These are phyloP conservation scores for Tuber umbilicatum DNA, from an alignment of 495 filamentous ascomycete species.

Conservation along the genomic window DNA sequence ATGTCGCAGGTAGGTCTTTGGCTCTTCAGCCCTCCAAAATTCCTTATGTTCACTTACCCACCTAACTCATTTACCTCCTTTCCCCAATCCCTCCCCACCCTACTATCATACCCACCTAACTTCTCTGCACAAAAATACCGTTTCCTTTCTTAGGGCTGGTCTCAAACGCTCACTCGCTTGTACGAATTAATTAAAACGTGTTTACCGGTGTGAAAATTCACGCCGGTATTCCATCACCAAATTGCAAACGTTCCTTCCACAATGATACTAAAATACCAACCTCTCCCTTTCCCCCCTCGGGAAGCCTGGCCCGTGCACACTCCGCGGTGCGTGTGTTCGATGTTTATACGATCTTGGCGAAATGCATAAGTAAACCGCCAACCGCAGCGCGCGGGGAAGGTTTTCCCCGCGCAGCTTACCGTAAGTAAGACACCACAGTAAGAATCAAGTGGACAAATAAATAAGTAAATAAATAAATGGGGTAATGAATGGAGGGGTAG, in stretches of 20 bases:
- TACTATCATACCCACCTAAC: background rate
- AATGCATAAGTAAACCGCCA: background rate
- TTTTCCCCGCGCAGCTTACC: background rate
- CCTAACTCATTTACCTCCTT: background rate
- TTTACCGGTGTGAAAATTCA: background rate
- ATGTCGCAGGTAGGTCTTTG: background rate
- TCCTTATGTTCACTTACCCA: background rate
- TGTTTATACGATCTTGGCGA: slow-evolving; percentile 1
- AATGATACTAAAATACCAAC: background rate
- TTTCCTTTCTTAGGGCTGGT: slow-evolving; percentile 3
- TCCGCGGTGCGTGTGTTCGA: background rate
- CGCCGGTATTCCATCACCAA: background rate
- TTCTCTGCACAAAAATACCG: background rate
- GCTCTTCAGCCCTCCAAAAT: background rate
- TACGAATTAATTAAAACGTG: background rate
- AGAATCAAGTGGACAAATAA: background rate
- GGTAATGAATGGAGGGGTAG: background rate
- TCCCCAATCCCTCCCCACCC: no score
- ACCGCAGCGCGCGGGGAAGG: background rate
- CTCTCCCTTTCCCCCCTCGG: background rate
- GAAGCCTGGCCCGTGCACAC: background rate
- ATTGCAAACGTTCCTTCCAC: background rate
- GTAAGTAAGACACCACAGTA: background rate
- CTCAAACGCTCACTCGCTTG: slow-evolving; percentile 4
- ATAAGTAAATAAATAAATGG: background rate